Base-by-base conservation (phyloP, 805 yeast species). In the Saturnispora bothae region DNA sequence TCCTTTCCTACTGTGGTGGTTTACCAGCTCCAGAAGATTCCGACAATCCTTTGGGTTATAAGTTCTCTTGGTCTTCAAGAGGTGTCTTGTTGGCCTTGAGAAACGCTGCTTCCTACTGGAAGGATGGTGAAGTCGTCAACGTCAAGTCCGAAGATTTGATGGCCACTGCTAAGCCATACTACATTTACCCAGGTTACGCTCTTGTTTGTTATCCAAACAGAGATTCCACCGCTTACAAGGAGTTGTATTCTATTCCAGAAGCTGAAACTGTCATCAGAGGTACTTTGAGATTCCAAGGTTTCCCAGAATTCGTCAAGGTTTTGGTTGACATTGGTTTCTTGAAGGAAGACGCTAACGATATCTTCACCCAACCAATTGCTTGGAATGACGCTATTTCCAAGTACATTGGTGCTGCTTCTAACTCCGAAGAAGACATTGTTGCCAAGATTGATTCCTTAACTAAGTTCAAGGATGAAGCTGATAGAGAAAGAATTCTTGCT, bases 31-130 rank as follows among this genome's bases (percentile, higher is more conserved):
- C 98, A 47, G 98, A 89, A 67, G 76, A 80, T 63, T 89, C 97
- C 22, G 95, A 86, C 67, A 92, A 92, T 68, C 98, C 98, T 42
- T 71, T 92, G 60, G 98, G 98, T 51, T 92, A 92, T 77, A 92
- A 92, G 71, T 92, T 92, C 67, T 88, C 97, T 31, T 92, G 98
- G 98, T 85, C 96, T 23, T 88, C 97, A 27, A 79, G 98, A 65
- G 98, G 98, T 65, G 97, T 92, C 30, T 67, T 92, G 57, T 73
- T 92, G 54, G 98, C 98, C 15, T 73, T 92, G 59, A 81, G 95
- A 73, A 94, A 92, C 70, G 67, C 81, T 45, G 98, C 97, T 47
- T 77, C 76, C 52, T 89, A 77, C 70, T 89, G 79, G 75, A 66
- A 80, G 64, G 79, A 85, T 56, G 96, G 96, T 56, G 62, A 84